These are phyloP conservation scores for Ophiostoma triangulosporum DNA, from an alignment of 2,329 filamentous ascomycete genomes.

Conservation along the genomic window DNA sequence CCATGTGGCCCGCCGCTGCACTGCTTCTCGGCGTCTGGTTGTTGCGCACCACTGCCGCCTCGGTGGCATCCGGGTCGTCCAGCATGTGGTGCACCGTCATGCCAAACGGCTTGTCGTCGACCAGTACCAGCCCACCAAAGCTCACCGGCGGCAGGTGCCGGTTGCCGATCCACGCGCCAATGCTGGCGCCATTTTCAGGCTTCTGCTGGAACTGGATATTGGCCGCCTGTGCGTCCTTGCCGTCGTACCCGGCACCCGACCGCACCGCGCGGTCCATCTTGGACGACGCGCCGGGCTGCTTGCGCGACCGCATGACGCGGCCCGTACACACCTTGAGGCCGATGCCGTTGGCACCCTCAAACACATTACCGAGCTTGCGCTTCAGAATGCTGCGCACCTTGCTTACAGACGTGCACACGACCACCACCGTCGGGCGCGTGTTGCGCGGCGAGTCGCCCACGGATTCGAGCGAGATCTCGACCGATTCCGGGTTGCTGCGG, in stretches of 20 bases:
- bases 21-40: constrained; percentile 14
- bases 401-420: constrained; percentile 61
- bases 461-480: constrained; percentile 64
- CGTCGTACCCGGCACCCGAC: constrained; percentile 16
- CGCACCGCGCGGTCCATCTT: not conserved
- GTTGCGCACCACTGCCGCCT: constrained; percentile 11
- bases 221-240: constrained; percentile 26
- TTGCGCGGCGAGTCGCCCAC: constrained; percentile 55
- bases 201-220: constrained; percentile 69
- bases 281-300: not conserved
- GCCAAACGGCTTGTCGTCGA: constrained; percentile 74
- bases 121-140: constrained; percentile 73
- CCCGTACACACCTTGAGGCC: constrained; percentile 19
- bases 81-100: constrained; percentile 98
- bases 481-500: constrained; percentile 59
- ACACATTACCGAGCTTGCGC: constrained; percentile 50
- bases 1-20: constrained; percentile 14
- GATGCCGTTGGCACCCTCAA: constrained; percentile 42
- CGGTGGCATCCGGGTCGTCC: constrained; percentile 46
- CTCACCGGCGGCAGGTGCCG: constrained; percentile 82
- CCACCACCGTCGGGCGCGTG: constrained; percentile 58
- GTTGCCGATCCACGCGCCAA: constrained; percentile 77
- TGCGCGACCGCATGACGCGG: constrained; percentile 13
- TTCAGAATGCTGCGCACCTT: constrained; percentile 61
- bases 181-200: constrained; percentile 78